Evolutionary conservation across 306 rosid species (phyloP).

Genomic region (Prunus salicina): DNA sequence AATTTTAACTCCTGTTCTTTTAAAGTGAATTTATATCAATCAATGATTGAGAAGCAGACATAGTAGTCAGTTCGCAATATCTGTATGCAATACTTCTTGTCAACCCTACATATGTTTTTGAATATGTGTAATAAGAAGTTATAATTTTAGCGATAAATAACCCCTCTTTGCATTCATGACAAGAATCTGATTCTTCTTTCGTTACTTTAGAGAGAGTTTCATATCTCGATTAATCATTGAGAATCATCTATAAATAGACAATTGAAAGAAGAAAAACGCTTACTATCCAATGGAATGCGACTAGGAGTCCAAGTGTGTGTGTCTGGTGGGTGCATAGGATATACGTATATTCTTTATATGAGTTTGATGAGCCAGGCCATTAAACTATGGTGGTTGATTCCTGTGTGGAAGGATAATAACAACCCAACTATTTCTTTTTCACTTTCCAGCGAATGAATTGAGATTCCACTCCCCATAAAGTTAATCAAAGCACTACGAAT

Average conservation of each 20-base stretch:
- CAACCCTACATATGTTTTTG: too few species aligned
- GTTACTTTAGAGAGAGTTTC: too few species aligned
- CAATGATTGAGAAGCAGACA: neutral
- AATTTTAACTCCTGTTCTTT: neutral
- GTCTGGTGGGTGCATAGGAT: neutral
- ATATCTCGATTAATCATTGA: too few species aligned
- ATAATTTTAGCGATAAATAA: neutral
- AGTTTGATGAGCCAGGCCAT: neutral
- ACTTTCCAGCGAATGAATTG: conserved; percentile 8
- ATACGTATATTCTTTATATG: neutral
- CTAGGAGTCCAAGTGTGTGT: neutral
- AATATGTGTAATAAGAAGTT: too few species aligned
- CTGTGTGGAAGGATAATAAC: conserved; percentile 8
- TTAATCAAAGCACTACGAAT: neutral
- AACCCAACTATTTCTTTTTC: neutral
- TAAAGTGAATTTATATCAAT: too few species aligned
- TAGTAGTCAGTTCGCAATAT: too few species aligned
- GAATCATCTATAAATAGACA: neutral
- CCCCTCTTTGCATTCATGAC: neutral
- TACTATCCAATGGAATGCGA: neutral
- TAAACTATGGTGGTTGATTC: conserved; percentile 9
- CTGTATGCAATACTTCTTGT: too few species aligned
- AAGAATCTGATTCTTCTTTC: neutral
- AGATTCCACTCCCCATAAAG: conserved; percentile 10
- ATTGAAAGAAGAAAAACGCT: neutral